Conservation (phyloP, 2,329 filamentous ascomycete species). For the Fusarium transvaalense region DNA sequence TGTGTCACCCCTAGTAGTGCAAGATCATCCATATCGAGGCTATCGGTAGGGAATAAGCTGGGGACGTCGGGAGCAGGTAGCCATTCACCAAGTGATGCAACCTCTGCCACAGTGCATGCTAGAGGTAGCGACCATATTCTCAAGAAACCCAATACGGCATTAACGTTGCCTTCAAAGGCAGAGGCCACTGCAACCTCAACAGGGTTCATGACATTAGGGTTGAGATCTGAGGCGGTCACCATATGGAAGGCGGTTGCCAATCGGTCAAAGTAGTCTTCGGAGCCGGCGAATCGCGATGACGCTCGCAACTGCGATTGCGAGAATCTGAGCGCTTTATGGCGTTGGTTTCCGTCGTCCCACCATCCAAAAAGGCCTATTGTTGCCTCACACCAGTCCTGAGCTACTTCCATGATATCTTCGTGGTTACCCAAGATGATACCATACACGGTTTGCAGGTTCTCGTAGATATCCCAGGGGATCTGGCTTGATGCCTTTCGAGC, state of each 20-base stretch:
- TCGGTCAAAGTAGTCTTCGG: constrained; percentile 79
- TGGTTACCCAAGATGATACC: constrained; percentile 82
- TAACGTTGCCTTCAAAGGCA: constrained; percentile 84
- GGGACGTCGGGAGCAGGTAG: constrained; percentile 63
- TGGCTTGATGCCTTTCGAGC: constrained; percentile 84
- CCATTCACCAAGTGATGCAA: constrained; percentile 88
- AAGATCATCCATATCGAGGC: constrained; percentile 85
- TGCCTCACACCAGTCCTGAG: constrained; percentile 94
- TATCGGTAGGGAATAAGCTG: constrained; percentile 68
- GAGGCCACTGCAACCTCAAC: constrained; percentile 87
- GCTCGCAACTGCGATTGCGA: constrained; percentile 58
- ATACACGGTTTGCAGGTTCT: constrained; percentile 84
- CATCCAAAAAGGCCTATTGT: constrained; percentile 85
- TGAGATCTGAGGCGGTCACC: constrained; percentile 76
- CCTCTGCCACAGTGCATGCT: constrained; percentile 81
- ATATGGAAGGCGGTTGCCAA: constrained; percentile 78
- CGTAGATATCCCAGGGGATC: constrained; percentile 91
- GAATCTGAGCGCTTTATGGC: constrained; percentile 56
- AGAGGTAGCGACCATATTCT: constrained; percentile 84
- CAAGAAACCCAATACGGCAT: constrained; percentile 80
- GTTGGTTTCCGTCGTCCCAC: constrained; percentile 85
- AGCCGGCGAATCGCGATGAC: constrained; percentile 61
- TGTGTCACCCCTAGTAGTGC: constrained; percentile 80
- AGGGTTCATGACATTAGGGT: constrained; percentile 79
- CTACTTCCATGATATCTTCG: constrained; percentile 78